phyloP scores from a whole-genome alignment of 1,284 basidiomycete species.

The Chalciporus piperatoides region DNA sequence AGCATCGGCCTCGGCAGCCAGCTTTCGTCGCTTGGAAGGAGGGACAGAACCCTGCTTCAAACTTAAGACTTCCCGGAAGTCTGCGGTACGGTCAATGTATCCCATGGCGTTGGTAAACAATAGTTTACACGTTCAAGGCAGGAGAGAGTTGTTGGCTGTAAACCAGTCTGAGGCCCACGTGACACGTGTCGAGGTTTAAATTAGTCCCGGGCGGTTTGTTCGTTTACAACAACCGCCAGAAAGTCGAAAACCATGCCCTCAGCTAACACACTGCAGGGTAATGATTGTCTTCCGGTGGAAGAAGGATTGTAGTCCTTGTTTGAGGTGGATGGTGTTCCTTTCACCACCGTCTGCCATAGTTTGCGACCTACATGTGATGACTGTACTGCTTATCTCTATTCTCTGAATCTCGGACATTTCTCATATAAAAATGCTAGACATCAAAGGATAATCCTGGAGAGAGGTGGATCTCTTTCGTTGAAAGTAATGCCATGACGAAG shows the following conservation, averaged over 20 bases:
- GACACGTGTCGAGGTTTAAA: constrained; percentile 2
- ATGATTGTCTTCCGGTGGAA: constrained; percentile 28
- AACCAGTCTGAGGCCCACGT: constrained; percentile 22
- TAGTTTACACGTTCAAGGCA: not conserved
- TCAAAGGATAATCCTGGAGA: constrained; percentile 25
- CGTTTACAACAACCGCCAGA: constrained; percentile 12
- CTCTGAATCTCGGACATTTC: not conserved
- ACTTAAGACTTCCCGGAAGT: constrained; percentile 53
- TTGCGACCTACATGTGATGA: constrained; percentile 51
- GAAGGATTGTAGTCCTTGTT: constrained; percentile 55
- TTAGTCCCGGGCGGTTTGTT: not conserved
- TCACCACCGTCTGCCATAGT: constrained; percentile 67
- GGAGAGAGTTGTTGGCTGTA: not conserved
- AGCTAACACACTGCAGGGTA: constrained; percentile 2
- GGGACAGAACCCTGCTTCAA: constrained; percentile 44
- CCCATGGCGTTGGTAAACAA: constrained; percentile 37
- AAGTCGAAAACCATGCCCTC: constrained; percentile 14
- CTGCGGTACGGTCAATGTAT: constrained; percentile 51
- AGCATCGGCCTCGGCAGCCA: constrained; percentile 35
- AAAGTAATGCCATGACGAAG: constrained; percentile 31
- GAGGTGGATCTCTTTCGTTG: constrained; percentile 11
- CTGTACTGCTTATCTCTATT: not conserved
- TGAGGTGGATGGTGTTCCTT: constrained; percentile 58
- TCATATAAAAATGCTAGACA: not conserved
- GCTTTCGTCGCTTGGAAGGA: constrained; percentile 51